These are phyloP conservation scores for Phaeoacremonium minimum DNA, from an alignment of 2,329 filamentous ascomycete species.

Conservation along the genomic window DNA sequence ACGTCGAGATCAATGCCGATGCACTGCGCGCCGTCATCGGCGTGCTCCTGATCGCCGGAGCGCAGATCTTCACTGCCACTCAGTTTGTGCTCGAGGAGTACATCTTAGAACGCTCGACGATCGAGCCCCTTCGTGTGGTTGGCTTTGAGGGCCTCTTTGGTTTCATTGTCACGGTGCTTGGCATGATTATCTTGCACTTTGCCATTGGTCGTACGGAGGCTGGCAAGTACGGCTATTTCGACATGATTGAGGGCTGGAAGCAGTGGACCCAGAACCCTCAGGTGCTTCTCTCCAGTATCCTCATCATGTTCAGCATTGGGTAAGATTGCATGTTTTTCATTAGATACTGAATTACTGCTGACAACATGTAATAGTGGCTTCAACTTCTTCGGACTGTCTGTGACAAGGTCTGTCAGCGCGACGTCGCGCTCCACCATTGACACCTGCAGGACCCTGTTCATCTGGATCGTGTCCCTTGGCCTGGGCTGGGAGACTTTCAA, in stretches of 20 bases:
- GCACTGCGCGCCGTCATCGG: conserved; percentile 72
- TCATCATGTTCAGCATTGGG: conserved; percentile 98
- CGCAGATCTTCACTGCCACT: conserved; percentile 93
- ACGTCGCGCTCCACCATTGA: conserved; percentile 95
- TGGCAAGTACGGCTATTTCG: conserved; percentile 81
- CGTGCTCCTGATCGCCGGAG: conserved; percentile 84
- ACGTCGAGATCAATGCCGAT: conserved; percentile 33
- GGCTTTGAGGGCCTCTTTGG: conserved; percentile 97
- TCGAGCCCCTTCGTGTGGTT: conserved; percentile 83
- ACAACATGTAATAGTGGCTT: conserved; percentile 63
- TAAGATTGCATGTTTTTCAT: conserved; percentile 38
- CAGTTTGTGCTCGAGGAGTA: conserved; percentile 97
- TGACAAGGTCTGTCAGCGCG: conserved; percentile 84
- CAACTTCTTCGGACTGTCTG: conserved; percentile 96
- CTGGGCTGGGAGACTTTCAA: conserved; percentile 98
- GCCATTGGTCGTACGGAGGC: conserved; percentile 69
- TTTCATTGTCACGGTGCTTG: conserved; percentile 71
- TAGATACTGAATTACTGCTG: conserved; percentile 7
- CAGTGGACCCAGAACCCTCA: conserved; percentile 70
- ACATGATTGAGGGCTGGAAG: conserved; percentile 78
- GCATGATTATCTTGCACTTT: conserved; percentile 77
- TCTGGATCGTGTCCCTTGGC: conserved; percentile 91
- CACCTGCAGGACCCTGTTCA: conserved; percentile 94
- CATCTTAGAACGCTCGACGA: conserved; percentile 64
- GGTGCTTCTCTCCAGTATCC: conserved; percentile 71